These are phyloP conservation scores for Chlamydomonas asymmetrica DNA, from an alignment of 139 green algal species.

Conservation along the genomic window DNA sequence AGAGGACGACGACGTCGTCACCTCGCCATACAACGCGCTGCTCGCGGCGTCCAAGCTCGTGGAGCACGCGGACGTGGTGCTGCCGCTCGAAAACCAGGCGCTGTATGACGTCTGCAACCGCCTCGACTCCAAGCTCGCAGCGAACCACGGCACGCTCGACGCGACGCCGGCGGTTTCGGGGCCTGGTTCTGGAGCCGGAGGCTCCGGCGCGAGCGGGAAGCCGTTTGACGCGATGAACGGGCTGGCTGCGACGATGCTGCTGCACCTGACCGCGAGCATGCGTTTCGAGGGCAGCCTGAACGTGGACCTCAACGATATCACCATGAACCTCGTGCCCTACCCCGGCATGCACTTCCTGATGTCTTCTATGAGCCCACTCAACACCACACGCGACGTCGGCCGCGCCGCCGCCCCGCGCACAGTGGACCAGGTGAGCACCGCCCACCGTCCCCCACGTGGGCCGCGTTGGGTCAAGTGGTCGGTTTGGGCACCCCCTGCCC, in stretches of 20 bases:
- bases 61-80: slow-evolving; percentile 74
- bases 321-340: slow-evolving; percentile 81
- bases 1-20: slow-evolving; percentile 83
- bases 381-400: slow-evolving; percentile 37
- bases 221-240: slow-evolving; percentile 80
- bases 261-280: slow-evolving; percentile 72
- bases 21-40: slow-evolving; percentile 85
- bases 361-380: slow-evolving; percentile 59
- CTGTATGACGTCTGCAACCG: slow-evolving; percentile 73
- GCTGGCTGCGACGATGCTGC: slow-evolving; percentile 74
- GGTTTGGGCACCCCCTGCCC: too few species aligned
- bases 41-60: slow-evolving; percentile 65
- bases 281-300: slow-evolving; percentile 73
- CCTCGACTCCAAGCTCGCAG: too few species aligned
- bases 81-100: slow-evolving; percentile 86
- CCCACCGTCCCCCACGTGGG: too few species aligned
- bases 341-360: slow-evolving; percentile 82
- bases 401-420: slow-evolving; percentile 33
- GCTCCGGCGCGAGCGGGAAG: slow-evolving; percentile 24
- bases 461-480: too few species aligned
- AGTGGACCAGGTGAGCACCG: slow-evolving; percentile 62
- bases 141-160: too few species aligned
- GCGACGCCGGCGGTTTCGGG: too few species aligned
- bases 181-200: too few species aligned
- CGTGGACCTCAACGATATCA: slow-evolving; percentile 83